These are phyloP conservation scores for Chenopodium suecicum DNA, from an alignment of 148 eudicot genomes.

Conservation along the genomic window DNA sequence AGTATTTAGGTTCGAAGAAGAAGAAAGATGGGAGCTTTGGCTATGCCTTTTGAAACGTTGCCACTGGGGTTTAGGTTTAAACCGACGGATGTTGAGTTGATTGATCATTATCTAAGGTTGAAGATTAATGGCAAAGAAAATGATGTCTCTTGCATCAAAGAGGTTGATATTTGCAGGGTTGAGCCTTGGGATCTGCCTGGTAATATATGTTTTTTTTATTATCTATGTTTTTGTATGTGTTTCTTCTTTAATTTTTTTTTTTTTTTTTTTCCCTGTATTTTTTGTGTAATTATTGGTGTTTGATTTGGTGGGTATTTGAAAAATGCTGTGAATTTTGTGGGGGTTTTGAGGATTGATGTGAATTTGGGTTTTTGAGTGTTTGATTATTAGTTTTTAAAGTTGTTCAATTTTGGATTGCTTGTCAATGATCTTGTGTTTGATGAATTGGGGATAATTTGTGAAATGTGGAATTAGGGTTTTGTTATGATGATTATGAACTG, in stretches of 20 bases:
- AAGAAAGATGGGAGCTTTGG: conserved; percentile 33
- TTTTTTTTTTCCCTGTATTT: neutral
- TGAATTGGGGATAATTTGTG: conserved; percentile 21
- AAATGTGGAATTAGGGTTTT: conserved; percentile 19
- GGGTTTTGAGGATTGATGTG: neutral
- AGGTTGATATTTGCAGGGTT: conserved; percentile 82
- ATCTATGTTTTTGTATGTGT: neutral
- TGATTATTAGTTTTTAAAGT: neutral
- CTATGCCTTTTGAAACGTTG: conserved; percentile 42
- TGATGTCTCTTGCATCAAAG: conserved; percentile 64
- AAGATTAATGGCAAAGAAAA: conserved; percentile 73
- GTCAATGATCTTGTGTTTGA: neutral
- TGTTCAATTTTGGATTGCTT: neutral
- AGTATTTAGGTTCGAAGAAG: conserved; percentile 26
- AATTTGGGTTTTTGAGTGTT: neutral
- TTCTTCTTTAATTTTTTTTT: neutral
- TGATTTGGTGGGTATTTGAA: neutral
- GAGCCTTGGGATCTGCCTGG: conserved; percentile 99
- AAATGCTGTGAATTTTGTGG: neutral
- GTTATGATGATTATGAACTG: neutral
- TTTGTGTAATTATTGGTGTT: neutral
- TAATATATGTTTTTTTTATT: conserved; percentile 11
- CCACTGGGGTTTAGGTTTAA: conserved; percentile 89
- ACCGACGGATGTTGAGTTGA: conserved; percentile 84
- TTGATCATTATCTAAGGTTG: conserved; percentile 70